phyloP scores from a whole-genome alignment of 345 rosid species.

The Iberis pinnata region DNA sequence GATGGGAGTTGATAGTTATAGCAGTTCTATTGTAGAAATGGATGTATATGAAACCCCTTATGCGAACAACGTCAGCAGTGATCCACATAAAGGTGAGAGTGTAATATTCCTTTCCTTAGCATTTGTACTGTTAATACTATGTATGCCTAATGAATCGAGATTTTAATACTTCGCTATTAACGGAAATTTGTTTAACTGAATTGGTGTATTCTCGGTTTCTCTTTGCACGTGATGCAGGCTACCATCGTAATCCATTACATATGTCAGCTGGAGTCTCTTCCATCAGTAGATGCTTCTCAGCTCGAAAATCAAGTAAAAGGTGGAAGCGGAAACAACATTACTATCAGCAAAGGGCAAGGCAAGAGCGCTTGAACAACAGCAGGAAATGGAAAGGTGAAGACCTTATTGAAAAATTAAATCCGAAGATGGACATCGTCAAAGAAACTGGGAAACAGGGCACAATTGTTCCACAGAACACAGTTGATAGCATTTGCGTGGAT shows the following conservation, averaged over 20 bases:
- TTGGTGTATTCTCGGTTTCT: conserved; percentile 9
- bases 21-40: conserved; percentile 72
- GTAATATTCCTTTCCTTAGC: conserved; percentile 1
- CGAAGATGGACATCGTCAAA: conserved; percentile 33
- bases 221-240: conserved; percentile 36
- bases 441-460: conserved; percentile 22
- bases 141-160: neutral
- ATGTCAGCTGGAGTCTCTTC: conserved; percentile 39
- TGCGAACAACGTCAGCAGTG: conserved; percentile 29
- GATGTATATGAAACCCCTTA: conserved; percentile 59
- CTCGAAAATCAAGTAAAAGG: conserved; percentile 64
- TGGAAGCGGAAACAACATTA: conserved; percentile 80
- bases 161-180: conserved; percentile 6
- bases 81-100: conserved; percentile 46
- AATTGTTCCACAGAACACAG: conserved; percentile 12
- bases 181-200: neutral
- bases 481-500: conserved; percentile 23
- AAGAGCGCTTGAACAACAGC: conserved; percentile 80
- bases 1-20: conserved; percentile 40
- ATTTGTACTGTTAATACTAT: neutral
- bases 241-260: conserved; percentile 42
- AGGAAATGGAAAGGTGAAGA: conserved; percentile 94
- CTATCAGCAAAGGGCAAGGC: conserved; percentile 82
- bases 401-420: conserved; percentile 29
- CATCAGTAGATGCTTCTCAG: conserved; percentile 48